These are phyloP conservation scores for Hirschioporus abietinus DNA, from an alignment of 768 basidiomycete species.

Conservation along the genomic window DNA sequence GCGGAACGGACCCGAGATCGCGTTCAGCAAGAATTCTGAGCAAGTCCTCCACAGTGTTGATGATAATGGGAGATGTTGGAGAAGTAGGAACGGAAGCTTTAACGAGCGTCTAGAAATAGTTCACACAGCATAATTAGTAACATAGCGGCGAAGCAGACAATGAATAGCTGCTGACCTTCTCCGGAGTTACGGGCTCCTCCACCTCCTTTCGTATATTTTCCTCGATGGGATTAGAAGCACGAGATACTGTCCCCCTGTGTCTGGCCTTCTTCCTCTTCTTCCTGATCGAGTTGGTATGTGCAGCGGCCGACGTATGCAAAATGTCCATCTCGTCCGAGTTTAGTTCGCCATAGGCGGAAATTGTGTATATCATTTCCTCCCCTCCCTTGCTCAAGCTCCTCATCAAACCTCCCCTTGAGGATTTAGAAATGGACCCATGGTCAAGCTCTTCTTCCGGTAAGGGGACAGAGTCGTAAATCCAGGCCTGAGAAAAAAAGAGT, in stretches of 20 bases:
- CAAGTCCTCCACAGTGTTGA: neutral
- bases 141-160: neutral
- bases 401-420: neutral
- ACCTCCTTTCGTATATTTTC: neutral
- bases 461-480: neutral
- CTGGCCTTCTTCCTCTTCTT: neutral
- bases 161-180: neutral
- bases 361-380: neutral
- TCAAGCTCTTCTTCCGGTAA: neutral
- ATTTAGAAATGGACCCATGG: neutral
- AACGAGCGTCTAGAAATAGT: neutral
- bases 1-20: neutral
- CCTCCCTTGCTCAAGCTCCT: neutral
- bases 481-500: neutral
- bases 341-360: neutral
- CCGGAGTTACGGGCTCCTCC: neutral
- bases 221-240: neutral
- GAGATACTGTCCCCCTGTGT: neutral
- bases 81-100: neutral
- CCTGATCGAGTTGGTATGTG: neutral
- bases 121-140: neutral
- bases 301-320: neutral
- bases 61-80: neutral
- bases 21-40: neutral
- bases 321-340: neutral